phyloP scores from a whole-genome alignment of 805 yeast genomes.

The Hanseniaspora pseudoguilliermondii region DNA sequence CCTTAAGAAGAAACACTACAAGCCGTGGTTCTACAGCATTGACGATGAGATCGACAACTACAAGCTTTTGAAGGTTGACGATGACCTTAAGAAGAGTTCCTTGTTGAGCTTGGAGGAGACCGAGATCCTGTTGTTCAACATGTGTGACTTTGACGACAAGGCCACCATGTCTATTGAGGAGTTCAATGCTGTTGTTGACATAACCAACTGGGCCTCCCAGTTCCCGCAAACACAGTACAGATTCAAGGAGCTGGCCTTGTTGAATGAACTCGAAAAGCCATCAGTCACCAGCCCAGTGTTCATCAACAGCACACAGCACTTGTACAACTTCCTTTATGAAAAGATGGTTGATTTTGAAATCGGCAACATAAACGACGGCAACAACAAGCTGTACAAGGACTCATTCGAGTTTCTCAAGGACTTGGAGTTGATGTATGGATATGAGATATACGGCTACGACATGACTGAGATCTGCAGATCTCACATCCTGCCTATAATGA shows the following conservation, averaged over 20 bases:
- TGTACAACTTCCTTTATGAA: neutral
- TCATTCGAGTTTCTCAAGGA: slow-evolving; percentile 2
- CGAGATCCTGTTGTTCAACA: slow-evolving; percentile 4
- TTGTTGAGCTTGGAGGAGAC: slow-evolving; percentile 5
- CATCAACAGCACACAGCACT: neutral
- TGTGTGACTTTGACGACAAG: slow-evolving; percentile 9
- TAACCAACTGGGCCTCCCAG: slow-evolving; percentile 6
- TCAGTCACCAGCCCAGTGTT: neutral
- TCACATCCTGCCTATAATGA: neutral
- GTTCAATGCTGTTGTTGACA: neutral
- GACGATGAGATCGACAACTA: neutral
- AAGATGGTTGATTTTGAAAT: neutral
- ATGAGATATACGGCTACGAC: slow-evolving; percentile 7
- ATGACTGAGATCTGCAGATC: slow-evolving; percentile 5
- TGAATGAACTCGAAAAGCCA: neutral
- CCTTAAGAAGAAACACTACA: slow-evolving; percentile 2
- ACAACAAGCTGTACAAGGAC: slow-evolving; percentile 10
- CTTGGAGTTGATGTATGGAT: neutral
- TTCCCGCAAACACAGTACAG: slow-evolving; percentile 5
- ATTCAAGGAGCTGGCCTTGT: neutral
- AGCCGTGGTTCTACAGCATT: slow-evolving; percentile 4
- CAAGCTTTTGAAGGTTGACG: neutral
- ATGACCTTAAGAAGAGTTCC: neutral
- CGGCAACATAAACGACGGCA: neutral
- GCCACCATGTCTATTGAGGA: neutral